Evolutionary conservation across 2,329 filamentous ascomycete genomes (phyloP).

Genomic region (Ampelomyces quisqualis): DNA sequence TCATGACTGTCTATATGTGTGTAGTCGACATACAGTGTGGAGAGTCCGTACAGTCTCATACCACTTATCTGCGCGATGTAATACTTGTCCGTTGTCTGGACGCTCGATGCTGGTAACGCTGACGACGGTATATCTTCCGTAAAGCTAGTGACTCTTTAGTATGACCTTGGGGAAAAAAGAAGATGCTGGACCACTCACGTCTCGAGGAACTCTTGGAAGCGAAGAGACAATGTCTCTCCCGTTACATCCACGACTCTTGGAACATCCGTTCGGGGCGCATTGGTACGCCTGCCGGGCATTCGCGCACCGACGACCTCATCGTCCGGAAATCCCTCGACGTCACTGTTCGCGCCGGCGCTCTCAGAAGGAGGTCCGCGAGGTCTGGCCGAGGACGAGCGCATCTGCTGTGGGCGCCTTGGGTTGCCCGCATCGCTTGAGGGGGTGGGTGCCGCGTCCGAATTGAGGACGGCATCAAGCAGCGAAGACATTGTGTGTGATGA

Average conservation of each 20-base stretch:
- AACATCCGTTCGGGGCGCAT: constrained; percentile 58
- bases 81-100: constrained; percentile 74
- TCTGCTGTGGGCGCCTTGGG: constrained; percentile 43
- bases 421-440: constrained; percentile 41
- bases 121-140: constrained; percentile 67
- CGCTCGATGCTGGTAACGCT: constrained; percentile 66
- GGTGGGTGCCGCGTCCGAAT: constrained; percentile 49
- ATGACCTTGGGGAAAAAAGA: not conserved
- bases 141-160: constrained; percentile 50
- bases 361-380: constrained; percentile 56
- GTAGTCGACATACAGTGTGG: constrained; percentile 84
- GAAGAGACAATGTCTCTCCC: constrained; percentile 70
- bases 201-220: constrained; percentile 80
- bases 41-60: constrained; percentile 72
- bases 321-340: constrained; percentile 61
- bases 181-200: constrained; percentile 52
- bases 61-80: constrained; percentile 82
- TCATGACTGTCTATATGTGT: constrained; percentile 77
- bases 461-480: constrained; percentile 52
- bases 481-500: constrained; percentile 51
- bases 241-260: constrained; percentile 75
- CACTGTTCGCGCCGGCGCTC: constrained; percentile 55
- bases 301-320: constrained; percentile 61
- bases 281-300: constrained; percentile 40
- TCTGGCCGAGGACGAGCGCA: constrained; percentile 55